A percentile compares a stretch with the other conserved stretches of the same genome.
Evolutionary conservation across 2,329 filamentous ascomycete species (phyloP).

Genomic region (Aureobasidium zeae): DNA sequence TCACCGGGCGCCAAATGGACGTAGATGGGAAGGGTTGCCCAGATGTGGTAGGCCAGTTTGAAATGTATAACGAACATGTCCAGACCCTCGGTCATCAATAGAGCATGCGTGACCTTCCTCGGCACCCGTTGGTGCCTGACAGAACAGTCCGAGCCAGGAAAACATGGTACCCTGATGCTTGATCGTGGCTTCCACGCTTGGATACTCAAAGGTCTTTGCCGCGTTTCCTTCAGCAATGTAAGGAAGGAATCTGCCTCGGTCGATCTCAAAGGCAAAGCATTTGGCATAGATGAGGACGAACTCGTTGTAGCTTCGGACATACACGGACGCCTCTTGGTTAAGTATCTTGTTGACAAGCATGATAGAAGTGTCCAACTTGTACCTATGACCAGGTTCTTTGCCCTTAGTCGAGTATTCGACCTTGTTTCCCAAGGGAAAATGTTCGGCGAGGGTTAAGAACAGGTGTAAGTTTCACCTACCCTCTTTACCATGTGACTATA

Average conservation of each 20-base stretch:
- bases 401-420: conserved; percentile 1
- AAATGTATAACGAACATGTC: conserved; percentile 6
- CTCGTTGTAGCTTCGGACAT: conserved; percentile 6
- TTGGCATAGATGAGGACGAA: conserved; percentile 4
- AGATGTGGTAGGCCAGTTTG: conserved; percentile 6
- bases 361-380: conserved; percentile 3
- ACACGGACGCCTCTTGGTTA: conserved; percentile 1
- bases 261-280: conserved; percentile 8
- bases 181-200: conserved; percentile 6
- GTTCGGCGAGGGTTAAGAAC: no score
- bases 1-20: conserved; percentile 1
- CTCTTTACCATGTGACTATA: no score
- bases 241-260: conserved; percentile 8
- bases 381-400: neutral
- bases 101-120: conserved; percentile 2
- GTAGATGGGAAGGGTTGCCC: conserved; percentile 7
- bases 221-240: neutral
- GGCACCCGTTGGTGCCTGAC: conserved; percentile 3
- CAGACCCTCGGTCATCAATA: conserved; percentile 3
- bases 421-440: conserved; percentile 7
- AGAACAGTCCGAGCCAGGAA: conserved; percentile 1
- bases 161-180: neutral
- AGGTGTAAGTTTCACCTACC: no score
- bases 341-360: conserved; percentile 11
- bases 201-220: conserved; percentile 2